These are phyloP conservation scores for Penicillium brevicompactum DNA, from an alignment of 2,329 filamentous ascomycete species.

Conservation along the genomic window DNA sequence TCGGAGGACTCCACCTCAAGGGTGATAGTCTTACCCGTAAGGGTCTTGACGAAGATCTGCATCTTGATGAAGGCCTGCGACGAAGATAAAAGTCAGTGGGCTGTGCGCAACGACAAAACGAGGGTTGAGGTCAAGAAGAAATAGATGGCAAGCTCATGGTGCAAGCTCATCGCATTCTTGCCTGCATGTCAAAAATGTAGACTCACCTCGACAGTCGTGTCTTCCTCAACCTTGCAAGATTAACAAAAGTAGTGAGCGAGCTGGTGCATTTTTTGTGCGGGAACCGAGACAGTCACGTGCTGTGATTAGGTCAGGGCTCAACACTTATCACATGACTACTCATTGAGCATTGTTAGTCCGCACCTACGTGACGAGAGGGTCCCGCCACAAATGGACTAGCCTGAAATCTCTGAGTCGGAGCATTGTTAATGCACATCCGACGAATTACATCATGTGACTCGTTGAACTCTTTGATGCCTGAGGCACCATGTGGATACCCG, in stretches of 20 bases:
- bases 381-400: neutral
- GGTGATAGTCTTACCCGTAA: slow-evolving; percentile 99
- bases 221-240: slow-evolving; percentile 60
- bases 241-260: slow-evolving; percentile 29
- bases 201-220: slow-evolving; percentile 62
- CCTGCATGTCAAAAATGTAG: slow-evolving; percentile 1
- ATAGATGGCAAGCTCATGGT: neutral
- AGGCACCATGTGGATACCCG: neutral
- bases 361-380: slow-evolving; percentile 35
- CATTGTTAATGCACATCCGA: neutral
- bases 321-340: too few relatives aligned
- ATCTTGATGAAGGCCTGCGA: slow-evolving; percentile 50
- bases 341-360: slow-evolving; percentile 17
- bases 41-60: slow-evolving; percentile 63
- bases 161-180: slow-evolving; percentile 8
- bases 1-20: slow-evolving; percentile 99
- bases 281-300: too few relatives aligned
- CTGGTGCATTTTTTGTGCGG: slow-evolving; percentile 9
- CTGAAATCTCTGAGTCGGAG: neutral
- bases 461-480: neutral
- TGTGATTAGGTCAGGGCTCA: too few relatives aligned
- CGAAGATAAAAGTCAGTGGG: slow-evolving; percentile 19
- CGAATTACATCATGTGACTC: neutral
- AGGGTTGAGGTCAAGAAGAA: neutral
- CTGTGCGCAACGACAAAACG: slow-evolving; percentile 1